A percentile compares a stretch with the other conserved stretches of the same genome.
Conservation (phyloP, 1,139 yeast genomes). For the Nakaseomyces uthaithaninus region DNA sequence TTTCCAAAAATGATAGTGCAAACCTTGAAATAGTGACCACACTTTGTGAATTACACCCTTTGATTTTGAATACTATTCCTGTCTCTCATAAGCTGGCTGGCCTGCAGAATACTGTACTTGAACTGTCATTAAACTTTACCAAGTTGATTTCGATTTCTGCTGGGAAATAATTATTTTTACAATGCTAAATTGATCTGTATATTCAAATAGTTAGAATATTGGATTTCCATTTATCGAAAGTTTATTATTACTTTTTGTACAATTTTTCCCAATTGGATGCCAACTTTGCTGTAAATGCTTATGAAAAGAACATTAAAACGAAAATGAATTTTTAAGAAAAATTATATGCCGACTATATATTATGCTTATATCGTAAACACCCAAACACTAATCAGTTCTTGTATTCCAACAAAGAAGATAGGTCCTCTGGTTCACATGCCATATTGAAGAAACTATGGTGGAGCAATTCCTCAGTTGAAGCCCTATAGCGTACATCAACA, state of each 20-base stretch:
- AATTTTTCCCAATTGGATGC: not conserved
- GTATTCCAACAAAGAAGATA: constrained; percentile 68
- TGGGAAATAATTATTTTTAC: not conserved
- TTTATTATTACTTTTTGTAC: too few species aligned
- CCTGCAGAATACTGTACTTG: constrained; percentile 24
- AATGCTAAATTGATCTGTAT: not conserved
- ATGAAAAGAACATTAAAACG: too few species aligned
- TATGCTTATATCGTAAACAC: constrained; percentile 5
- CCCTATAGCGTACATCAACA: constrained; percentile 84
- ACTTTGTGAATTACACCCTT: constrained; percentile 27
- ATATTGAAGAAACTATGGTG: constrained; percentile 66
- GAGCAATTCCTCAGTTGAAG: constrained; percentile 75
- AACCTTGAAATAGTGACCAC: constrained; percentile 8
- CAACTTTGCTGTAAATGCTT: not conserved
- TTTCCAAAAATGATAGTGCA: constrained; percentile 8
- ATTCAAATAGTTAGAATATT: not conserved
- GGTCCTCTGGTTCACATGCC: constrained; percentile 60
- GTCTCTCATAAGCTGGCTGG: constrained; percentile 31
- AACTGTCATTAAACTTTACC: constrained; percentile 26
- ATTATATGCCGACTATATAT: constrained; percentile 4
- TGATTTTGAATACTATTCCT: constrained; percentile 35
- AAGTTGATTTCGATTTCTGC: constrained; percentile 15
- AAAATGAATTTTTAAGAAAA: constrained; percentile 3
- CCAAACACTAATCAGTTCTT: constrained; percentile 32
- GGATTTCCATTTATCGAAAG: constrained; percentile 1